phyloP scores from a whole-genome alignment of 2,329 filamentous ascomycete genomes.

The Colletotrichum abscissum region DNA sequence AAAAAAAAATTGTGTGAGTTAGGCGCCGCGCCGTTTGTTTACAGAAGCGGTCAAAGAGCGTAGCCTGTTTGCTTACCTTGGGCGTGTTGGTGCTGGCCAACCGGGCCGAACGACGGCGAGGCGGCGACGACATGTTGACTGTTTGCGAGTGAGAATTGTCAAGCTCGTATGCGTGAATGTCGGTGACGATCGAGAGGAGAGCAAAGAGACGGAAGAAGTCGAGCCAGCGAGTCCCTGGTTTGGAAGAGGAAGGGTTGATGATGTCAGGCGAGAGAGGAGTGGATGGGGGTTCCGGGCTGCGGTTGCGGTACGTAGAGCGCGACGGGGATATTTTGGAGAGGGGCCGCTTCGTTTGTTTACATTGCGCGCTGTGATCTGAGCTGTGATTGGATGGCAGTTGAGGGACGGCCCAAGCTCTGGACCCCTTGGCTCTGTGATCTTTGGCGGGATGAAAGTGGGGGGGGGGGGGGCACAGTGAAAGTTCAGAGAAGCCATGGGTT shows the following conservation, averaged over 20 bases:
- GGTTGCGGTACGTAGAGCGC: slow-evolving; percentile 24
- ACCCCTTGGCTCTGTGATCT: background rate
- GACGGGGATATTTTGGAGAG: slow-evolving; percentile 26
- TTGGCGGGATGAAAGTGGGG: slow-evolving; percentile 13
- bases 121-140: slow-evolving; percentile 49
- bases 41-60: slow-evolving; percentile 32
- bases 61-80: slow-evolving; percentile 45
- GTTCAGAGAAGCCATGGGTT: background rate
- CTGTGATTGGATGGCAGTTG: slow-evolving; percentile 18
- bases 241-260: slow-evolving; percentile 23
- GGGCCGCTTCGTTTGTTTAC: slow-evolving; percentile 35
- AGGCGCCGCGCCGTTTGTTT: slow-evolving; percentile 19
- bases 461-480: slow-evolving; percentile 5
- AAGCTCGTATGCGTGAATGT: slow-evolving; percentile 6
- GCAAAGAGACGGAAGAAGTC: slow-evolving; percentile 4
- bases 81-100: slow-evolving; percentile 47
- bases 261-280: slow-evolving; percentile 31
- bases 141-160: slow-evolving; percentile 8
- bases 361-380: slow-evolving; percentile 5
- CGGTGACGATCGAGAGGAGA: background rate
- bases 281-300: slow-evolving; percentile 5
- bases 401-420: slow-evolving; percentile 21
- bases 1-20: slow-evolving; percentile 25
- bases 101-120: slow-evolving; percentile 57
- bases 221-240: slow-evolving; percentile 11